Evolutionary conservation across 768 basidiomycete species (phyloP), one percentile per base, ranked within the genome.

Genomic region (Dacryopinax primogenitus): DNA sequence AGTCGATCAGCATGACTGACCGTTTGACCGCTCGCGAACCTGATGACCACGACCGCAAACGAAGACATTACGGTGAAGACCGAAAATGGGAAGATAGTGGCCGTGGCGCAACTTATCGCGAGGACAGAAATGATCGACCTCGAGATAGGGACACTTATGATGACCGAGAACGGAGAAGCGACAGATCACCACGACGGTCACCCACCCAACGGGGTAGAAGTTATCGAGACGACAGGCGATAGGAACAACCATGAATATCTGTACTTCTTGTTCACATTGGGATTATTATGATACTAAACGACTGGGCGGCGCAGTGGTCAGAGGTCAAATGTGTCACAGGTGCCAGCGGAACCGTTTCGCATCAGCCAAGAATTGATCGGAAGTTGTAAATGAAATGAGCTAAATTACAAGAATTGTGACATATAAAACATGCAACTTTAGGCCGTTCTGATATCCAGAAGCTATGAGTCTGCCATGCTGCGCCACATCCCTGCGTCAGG

Each of bases 381-480:
- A n/a, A n/a, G n/a, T 44, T 44, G 18, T 15, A 18, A 44, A 44
- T 30, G 21, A 47, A 26, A 30, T 58, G 32, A 28, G 32, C 51
- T 30, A 58, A 32, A 58, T 58, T 58, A 58, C 51, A 58, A 58
- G 51, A 58, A 58, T 58, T 58, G 51, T 58, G 51, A 58, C 51
- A 58, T 58, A 58, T 58, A 6, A 18, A 26, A 58, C 51, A 58
- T 58, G 32, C 51, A 58, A 30, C 51, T 11, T 7, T 15, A 26
- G n/a, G 23, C 9, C 12, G 51, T 58, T 15, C 23, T 58, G 9
- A 44, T 15, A 44, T 44, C 3, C 18, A 44, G 41, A 18, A 18
- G 51, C 21, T 18, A 58, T 15, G 51, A 58, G 30, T 58, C 51
- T 15, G 51, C 51, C 51, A 58, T 58, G 51, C 51, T 58, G 3